phyloP scores from a whole-genome alignment of 2,329 filamentous ascomycete species.

The Gliomastix tumulicola region DNA sequence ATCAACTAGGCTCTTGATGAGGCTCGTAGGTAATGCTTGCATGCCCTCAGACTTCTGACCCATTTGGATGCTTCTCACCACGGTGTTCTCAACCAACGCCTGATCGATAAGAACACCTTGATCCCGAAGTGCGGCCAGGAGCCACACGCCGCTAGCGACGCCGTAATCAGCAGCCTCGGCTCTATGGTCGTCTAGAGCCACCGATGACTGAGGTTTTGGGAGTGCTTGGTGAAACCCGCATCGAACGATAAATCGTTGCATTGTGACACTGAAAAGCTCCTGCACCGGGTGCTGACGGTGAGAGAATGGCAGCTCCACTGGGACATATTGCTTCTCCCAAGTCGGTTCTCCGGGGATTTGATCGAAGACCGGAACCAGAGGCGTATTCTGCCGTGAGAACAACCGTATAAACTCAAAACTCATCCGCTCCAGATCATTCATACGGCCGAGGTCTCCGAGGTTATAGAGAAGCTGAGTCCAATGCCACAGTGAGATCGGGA shows the following conservation, averaged over 20 bases:
- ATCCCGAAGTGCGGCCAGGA: slow-evolving; percentile 24
- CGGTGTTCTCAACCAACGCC: too few species aligned
- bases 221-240: slow-evolving; percentile 36
- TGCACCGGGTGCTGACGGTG: slow-evolving; percentile 38
- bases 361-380: slow-evolving; percentile 32
- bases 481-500: slow-evolving; percentile 24
- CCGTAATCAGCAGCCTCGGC: slow-evolving; percentile 14
- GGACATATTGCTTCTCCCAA: slow-evolving; percentile 14
- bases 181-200: not conserved
- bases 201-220: slow-evolving; percentile 6
- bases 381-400: slow-evolving; percentile 20
- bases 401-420: slow-evolving; percentile 33
- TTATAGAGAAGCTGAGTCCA: slow-evolving; percentile 37
- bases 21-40: slow-evolving; percentile 18
- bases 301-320: slow-evolving; percentile 30
- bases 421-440: slow-evolving; percentile 37
- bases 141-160: slow-evolving; percentile 25
- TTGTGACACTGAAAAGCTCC: slow-evolving; percentile 31
- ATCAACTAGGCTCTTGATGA: slow-evolving; percentile 21
- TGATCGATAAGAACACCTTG: slow-evolving; percentile 24
- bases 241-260: slow-evolving; percentile 33
- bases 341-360: too few species aligned
- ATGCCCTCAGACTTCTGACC: slow-evolving; percentile 17
- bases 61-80: slow-evolving; percentile 20
- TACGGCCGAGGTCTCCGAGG: slow-evolving; percentile 33